Conservation (phyloP, 805 yeast genomes). For the Metschnikowia henanensis region DNA sequence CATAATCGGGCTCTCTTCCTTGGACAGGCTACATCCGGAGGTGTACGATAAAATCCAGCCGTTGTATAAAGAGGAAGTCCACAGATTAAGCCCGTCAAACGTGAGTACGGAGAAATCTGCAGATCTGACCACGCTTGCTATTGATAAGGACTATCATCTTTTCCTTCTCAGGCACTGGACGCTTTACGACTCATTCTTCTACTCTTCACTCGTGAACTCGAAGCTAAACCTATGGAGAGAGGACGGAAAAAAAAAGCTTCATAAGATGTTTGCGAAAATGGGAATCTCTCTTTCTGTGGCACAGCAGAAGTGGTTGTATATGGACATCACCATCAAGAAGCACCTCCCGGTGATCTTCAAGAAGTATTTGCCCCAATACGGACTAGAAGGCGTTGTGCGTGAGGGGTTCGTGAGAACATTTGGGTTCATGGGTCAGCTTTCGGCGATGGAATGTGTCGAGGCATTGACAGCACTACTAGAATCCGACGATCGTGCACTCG, state of each 20-base stretch:
- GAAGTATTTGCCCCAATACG: slow-evolving; percentile 71
- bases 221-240: slow-evolving; percentile 88
- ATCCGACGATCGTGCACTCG: slow-evolving; percentile 20
- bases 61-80: slow-evolving; percentile 77
- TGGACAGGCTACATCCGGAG: slow-evolving; percentile 72
- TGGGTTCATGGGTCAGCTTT: slow-evolving; percentile 84
- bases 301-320: slow-evolving; percentile 87
- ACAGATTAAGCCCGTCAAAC: slow-evolving; percentile 54
- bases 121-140: slow-evolving; percentile 47
- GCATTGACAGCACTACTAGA: slow-evolving; percentile 84
- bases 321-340: slow-evolving; percentile 78
- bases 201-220: slow-evolving; percentile 89
- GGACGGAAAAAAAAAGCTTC: slow-evolving; percentile 82
- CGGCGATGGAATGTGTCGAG: slow-evolving; percentile 94
- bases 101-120: slow-evolving; percentile 32
- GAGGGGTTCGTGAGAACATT: slow-evolving; percentile 85
- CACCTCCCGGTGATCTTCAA: slow-evolving; percentile 67
- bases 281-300: slow-evolving; percentile 90
- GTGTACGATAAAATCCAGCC: slow-evolving; percentile 75
- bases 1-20: slow-evolving; percentile 82
- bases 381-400: slow-evolving; percentile 76
- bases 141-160: slow-evolving; percentile 83
- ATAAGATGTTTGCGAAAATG: slow-evolving; percentile 94
- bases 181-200: slow-evolving; percentile 83
- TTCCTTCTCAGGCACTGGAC: slow-evolving; percentile 93